These are phyloP conservation scores for Isochrysis galbana DNA, from an alignment of 78 protist species.

Conservation along the genomic window DNA sequence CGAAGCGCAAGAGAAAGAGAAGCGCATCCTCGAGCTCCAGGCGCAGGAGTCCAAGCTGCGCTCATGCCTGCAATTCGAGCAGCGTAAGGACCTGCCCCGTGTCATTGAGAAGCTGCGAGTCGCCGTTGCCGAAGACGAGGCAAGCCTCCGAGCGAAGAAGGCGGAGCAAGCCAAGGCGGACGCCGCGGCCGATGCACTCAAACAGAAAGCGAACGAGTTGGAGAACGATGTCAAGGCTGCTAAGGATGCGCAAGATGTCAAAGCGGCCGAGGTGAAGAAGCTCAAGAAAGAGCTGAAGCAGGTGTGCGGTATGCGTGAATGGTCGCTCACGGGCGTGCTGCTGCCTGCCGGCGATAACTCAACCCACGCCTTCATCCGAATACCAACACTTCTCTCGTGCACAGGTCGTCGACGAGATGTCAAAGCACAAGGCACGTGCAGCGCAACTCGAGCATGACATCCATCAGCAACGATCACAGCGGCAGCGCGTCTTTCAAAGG, in stretches of 20 bases:
- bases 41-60: slow-evolving; percentile 17
- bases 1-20: slow-evolving; percentile 19
- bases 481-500: not conserved
- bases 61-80: slow-evolving; percentile 19
- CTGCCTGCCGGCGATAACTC: no score
- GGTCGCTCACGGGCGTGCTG: no score
- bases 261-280: slow-evolving; percentile 2
- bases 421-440: not conserved
- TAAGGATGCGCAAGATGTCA: slow-evolving; percentile 15
- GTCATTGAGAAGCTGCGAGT: not conserved
- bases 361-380: no score
- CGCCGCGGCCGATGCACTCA: not conserved
- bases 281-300: not conserved
- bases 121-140: not conserved
- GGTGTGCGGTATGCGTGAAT: no score
- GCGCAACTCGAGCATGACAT: not conserved
- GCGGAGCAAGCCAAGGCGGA: not conserved
- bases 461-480: not conserved
- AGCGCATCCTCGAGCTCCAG: slow-evolving; percentile 28
- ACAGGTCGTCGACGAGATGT: not conserved
- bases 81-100: not conserved
- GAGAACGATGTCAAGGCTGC: not conserved
- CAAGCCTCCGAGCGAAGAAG: not conserved
- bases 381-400: no score
- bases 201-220: not conserved